Evolutionary conservation across 106 monocot species (phyloP), one percentile per base, ranked within the genome.

Genomic region (Acanthochlamys bracteata): DNA sequence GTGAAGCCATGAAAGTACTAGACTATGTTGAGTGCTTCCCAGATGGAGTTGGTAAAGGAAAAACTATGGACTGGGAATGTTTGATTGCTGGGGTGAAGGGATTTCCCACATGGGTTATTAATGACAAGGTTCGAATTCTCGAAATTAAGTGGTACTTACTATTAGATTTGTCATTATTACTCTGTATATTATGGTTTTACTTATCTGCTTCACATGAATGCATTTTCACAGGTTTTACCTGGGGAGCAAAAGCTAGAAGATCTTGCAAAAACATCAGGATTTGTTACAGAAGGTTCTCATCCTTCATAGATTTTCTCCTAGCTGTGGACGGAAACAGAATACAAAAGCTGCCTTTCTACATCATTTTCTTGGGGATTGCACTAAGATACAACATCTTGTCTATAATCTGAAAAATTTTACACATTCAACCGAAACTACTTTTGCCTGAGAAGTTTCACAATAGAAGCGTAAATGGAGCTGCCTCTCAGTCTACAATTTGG

Each of bases 1-100:
- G 42, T 45, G 89, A 89, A 79, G 89, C 89, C 4, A 59, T 58
- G 49, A 76, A 85, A 74, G 76, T 79, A 24, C 21, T 89, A 66
- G 71, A 89, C 47, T 89, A 89, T 61, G 71, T 85, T 20, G 89
- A 89, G 49, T 89, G 89, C 71, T 89, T 85, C 43, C 89, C 89
- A 20, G 54, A 85, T 63, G 89, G 89, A 55, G 74, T 64, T 76
- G 89, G 89, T 7, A 85, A 89, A 77, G 89, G 84, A 65, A 81
- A 68, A 77, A 65, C 25, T 45, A 85, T 89, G 67, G 59, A 67
- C 15, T 33, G 63, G 66, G 79, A 79, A 72, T 89, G 89, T 76
- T 43, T 70, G 14, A 23, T 58, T 58, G 58, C 53, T 26, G 74
- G 82, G 39, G 17, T 84, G 46, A 70, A 89, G 78, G 89, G 89